Percentiles rank a stretch among this genome's conserved stretches.
Evolutionary conservation across 1,139 yeast genomes (phyloP).

Genomic region (Eremothecium cymbalariae): DNA sequence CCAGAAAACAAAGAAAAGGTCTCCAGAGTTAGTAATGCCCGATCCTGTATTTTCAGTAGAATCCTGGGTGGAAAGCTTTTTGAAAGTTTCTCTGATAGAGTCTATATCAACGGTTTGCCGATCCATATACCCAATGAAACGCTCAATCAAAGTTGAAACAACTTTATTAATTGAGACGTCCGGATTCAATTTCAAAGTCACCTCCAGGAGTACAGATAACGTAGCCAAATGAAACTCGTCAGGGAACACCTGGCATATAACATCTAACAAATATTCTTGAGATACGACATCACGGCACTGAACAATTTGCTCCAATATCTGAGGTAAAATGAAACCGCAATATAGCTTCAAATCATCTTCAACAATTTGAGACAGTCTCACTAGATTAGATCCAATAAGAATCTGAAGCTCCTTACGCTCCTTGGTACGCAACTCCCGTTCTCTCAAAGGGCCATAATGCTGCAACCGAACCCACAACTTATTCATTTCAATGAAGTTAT

Average conservation of each 20-base stretch:
- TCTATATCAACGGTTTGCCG: conserved; percentile 29
- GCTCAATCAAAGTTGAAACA: conserved; percentile 59
- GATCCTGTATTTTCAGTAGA: conserved; percentile 12
- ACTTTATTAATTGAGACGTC: conserved; percentile 60
- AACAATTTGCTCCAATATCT: conserved; percentile 78
- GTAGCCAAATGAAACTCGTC: conserved; percentile 83
- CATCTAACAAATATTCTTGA: conserved; percentile 84
- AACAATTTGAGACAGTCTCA: conserved; percentile 78
- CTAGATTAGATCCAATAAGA: conserved; percentile 86
- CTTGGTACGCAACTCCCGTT: conserved; percentile 60
- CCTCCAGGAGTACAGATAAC: conserved; percentile 54
- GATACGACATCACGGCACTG: conserved; percentile 91
- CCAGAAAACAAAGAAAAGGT: conserved; percentile 58
- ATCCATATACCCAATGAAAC: conserved; percentile 55
- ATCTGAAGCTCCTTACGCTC: conserved; percentile 88
- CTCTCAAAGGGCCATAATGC: conserved; percentile 90
- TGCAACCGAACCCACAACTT: conserved; percentile 94
- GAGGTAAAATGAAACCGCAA: conserved; percentile 60
- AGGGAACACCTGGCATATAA: conserved; percentile 87
- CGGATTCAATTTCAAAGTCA: conserved; percentile 63
- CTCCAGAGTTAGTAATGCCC: conserved; percentile 12
- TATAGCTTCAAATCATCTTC: conserved; percentile 56
- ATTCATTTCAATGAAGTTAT: conserved; percentile 94
- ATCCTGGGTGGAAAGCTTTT: conserved; percentile 9
- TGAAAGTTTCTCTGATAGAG: conserved; percentile 8